Evolutionary conservation across 192 early-diverging fungal species (phyloP), one percentile per base, ranked within the genome.

Genomic region (Dimargaris xerosporica): DNA sequence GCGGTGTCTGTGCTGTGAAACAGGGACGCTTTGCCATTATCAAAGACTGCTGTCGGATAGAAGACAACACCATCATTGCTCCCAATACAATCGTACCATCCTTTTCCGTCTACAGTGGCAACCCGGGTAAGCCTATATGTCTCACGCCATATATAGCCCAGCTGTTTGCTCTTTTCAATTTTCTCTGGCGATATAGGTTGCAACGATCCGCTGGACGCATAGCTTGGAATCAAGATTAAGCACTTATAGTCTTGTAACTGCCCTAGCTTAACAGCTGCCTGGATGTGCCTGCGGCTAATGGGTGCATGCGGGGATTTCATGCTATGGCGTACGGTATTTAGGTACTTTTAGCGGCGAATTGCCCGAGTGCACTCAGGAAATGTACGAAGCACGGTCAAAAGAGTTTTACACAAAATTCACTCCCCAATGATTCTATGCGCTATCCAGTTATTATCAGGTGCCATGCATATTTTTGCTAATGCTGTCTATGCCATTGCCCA

Each of bases 11-110:
- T 7, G 34, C 34, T 39, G 34, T 7, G 34, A 5, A 39, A 39
- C 60, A 89, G 90, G 91, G 91, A 2, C 77, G 90, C 25, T 99
- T 96, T 73, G 85, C 89, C 5, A 89, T 99, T 45, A 94, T 99
- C 48, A 99, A 97, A 70, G 94, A 99, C 63, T 90, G 91, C 62
- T 82, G 80, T 55, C 70, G 82, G 59, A 94, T 99, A 47, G 85
- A 89, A 48, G 94, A 99, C 65, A 84, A 85, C 60, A 82, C 92
- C 0, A 88, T 99, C 0, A 82, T 99, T 51, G 82, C 96, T 16
- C 87, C 93, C 5, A 92, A 94, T 61, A 80, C 90, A 1, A 87
- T 99, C 6, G 76, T 99, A 0, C 89, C 96, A 34, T 84, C 91
- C 9, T 99, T 95, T 64, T 87, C 90, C 1, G 79, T 97, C n/a